Percentiles rank a stretch among this genome's conserved stretches.
These are phyloP conservation scores for Tuber aestivum DNA, from an alignment of 495 filamentous ascomycete genomes.

Conservation along the genomic window DNA sequence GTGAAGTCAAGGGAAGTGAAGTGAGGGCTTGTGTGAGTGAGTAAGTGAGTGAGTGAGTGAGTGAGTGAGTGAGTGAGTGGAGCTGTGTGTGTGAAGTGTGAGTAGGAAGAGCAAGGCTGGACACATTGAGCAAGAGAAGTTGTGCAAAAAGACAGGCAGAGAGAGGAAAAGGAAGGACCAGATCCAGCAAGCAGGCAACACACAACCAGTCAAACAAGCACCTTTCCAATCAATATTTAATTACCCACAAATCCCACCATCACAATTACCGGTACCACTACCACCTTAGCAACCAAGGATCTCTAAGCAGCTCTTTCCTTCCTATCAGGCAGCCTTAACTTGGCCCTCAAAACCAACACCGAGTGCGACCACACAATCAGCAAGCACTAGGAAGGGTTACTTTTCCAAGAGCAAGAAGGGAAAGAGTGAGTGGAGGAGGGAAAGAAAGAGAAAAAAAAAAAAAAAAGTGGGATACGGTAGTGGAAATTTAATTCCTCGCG, in stretches of 20 bases:
- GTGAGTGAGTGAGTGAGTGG: no score
- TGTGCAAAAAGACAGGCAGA: neutral
- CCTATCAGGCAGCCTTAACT: slow-evolving; percentile 29
- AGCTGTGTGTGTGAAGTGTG: neutral
- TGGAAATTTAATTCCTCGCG: slow-evolving; percentile 32
- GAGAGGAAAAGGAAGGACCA: slow-evolving; percentile 4
- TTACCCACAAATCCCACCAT: neutral
- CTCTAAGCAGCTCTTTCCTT: neutral
- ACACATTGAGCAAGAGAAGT: slow-evolving; percentile 1
- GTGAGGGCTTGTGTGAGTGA: neutral
- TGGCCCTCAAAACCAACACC: slow-evolving; percentile 38
- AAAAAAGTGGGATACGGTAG: slow-evolving; percentile 11
- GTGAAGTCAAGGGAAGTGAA: slow-evolving; percentile 4
- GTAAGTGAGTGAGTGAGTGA: no score
- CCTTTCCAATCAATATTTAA: neutral
- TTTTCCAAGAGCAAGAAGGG: slow-evolving; percentile 11
- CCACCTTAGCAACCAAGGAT: neutral
- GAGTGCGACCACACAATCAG: slow-evolving; percentile 35
- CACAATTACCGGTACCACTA: neutral
- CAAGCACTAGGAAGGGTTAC: slow-evolving; percentile 27
- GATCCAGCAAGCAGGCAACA: neutral
- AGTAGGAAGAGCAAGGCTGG: neutral
- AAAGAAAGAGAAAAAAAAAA: slow-evolving; percentile 18
- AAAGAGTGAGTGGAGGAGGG: slow-evolving; percentile 20
- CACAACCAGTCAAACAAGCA: slow-evolving; percentile 1